Evolutionary conservation across 306 rosid genomes (phyloP).

Genomic region (Sphenostylis stenocarpa): DNA sequence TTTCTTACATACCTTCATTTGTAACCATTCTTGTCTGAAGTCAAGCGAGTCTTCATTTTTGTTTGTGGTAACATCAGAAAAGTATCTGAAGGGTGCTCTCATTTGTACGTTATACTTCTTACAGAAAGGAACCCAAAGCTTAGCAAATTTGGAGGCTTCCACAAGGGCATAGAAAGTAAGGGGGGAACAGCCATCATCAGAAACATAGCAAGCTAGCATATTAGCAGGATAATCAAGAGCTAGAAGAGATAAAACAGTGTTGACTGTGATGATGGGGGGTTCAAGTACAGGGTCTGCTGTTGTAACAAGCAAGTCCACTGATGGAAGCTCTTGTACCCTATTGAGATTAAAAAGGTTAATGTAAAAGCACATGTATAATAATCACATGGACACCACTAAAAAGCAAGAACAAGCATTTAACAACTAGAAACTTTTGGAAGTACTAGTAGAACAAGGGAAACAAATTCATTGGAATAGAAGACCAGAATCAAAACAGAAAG

Average conservation of each 20-base stretch:
- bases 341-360: background rate
- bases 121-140: slow-evolving; percentile 67
- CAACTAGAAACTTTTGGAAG: background rate
- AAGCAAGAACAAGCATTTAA: background rate
- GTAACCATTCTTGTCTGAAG: slow-evolving; percentile 48
- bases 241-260: slow-evolving; percentile 67
- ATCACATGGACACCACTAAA: background rate
- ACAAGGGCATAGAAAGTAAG: slow-evolving; percentile 53
- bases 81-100: slow-evolving; percentile 68
- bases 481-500: background rate
- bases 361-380: background rate
- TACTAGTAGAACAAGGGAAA: background rate
- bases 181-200: slow-evolving; percentile 73
- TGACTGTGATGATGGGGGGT: slow-evolving; percentile 62
- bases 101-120: slow-evolving; percentile 47
- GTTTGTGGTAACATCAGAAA: background rate
- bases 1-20: slow-evolving; percentile 48
- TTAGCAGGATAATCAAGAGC: slow-evolving; percentile 64
- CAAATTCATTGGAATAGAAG: background rate
- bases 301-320: slow-evolving; percentile 65
- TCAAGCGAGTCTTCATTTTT: background rate
- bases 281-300: slow-evolving; percentile 65
- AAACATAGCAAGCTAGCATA: slow-evolving; percentile 74
- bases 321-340: slow-evolving; percentile 60
- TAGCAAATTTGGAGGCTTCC: slow-evolving; percentile 59